Conservation (phyloP, 345 rosid genomes). For the Lepidium africanum region DNA sequence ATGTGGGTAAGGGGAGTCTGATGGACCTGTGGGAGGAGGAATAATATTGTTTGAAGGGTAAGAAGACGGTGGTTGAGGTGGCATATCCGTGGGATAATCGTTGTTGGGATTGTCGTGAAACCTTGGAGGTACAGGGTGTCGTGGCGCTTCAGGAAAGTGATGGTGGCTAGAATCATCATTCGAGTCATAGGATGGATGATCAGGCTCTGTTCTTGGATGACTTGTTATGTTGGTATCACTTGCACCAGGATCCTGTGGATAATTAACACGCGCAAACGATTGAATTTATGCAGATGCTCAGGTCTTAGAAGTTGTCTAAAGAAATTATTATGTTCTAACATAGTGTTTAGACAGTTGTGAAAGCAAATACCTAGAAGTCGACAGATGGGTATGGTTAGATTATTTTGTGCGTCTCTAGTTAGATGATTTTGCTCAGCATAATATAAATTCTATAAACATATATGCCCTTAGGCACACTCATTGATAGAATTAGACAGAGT, state of each 20-base stretch:
- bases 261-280: neutral
- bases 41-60: conserved; percentile 52
- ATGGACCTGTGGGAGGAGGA: conserved; percentile 22
- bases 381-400: neutral
- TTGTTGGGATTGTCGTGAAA: conserved; percentile 34
- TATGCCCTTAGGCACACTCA: neutral
- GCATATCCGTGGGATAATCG: conserved; percentile 35
- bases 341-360: neutral
- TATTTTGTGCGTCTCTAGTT: neutral
- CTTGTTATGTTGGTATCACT: conserved; percentile 34
- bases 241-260: conserved; percentile 53
- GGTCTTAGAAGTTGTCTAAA: neutral
- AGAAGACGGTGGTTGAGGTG: conserved; percentile 46
- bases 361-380: neutral
- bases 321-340: neutral
- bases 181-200: conserved; percentile 40
- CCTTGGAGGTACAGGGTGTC: conserved; percentile 36
- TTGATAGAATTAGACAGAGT: neutral
- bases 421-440: neutral
- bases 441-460: neutral
- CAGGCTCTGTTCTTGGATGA: conserved; percentile 40
- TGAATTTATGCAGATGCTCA: conserved; percentile 4
- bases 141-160: conserved; percentile 38
- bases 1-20: conserved; percentile 49
- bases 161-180: conserved; percentile 45